These are phyloP conservation scores for Trichoderma atrobrunneum DNA, from an alignment of 2,329 filamentous ascomycete species.

Conservation along the genomic window DNA sequence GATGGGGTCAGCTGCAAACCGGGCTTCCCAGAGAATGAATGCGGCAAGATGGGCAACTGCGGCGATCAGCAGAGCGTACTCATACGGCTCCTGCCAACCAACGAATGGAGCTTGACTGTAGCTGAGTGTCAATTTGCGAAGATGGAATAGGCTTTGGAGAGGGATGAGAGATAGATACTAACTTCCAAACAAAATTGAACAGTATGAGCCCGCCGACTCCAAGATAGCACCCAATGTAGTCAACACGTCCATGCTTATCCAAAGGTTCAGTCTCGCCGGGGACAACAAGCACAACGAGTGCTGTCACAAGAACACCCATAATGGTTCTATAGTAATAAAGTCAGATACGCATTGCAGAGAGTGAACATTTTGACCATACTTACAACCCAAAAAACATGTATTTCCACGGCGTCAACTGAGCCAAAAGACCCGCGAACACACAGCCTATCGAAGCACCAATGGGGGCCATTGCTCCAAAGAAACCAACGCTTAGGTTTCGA, in stretches of 20 bases:
- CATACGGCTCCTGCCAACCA: neutral
- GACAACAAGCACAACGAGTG: neutral
- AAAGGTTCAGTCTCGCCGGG: neutral
- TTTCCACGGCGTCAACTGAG: neutral
- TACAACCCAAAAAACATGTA: neutral
- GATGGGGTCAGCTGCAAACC: neutral
- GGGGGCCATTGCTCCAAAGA: neutral
- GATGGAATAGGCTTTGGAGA: neutral
- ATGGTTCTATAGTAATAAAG: neutral
- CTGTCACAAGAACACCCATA: neutral
- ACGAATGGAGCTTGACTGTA: neutral
- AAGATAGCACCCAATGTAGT: neutral
- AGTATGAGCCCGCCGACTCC: neutral
- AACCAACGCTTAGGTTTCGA: neutral
- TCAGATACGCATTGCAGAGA: neutral
- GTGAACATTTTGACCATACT: neutral
- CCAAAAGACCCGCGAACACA: neutral
- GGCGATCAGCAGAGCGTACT: neutral
- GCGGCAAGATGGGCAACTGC: neutral
- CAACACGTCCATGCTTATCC: neutral
- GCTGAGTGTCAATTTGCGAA: neutral
- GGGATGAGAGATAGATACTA: neutral
- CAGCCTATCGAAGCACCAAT: neutral
- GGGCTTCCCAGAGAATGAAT: neutral
- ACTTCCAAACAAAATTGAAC: neutral